Evolutionary conservation across 2,329 filamentous ascomycete species (phyloP), one percentile per base, ranked within the genome.

Genomic region (Colletotrichum godetiae): DNA sequence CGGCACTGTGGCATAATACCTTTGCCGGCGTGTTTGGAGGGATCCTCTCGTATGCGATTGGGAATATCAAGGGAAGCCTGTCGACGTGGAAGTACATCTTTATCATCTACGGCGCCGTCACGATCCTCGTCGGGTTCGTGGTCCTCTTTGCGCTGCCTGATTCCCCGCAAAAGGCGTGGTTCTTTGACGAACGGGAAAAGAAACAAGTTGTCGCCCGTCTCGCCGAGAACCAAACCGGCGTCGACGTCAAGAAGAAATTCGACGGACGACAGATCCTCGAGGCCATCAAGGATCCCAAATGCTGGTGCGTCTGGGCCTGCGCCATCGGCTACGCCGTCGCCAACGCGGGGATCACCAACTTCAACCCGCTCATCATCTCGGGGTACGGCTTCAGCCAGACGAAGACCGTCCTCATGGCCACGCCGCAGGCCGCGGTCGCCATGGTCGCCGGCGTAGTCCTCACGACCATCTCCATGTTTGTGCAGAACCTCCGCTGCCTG

Each of bases 171-270:
- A 86, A 92, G 31, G 79, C 85, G 0, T 87, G 87, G 0, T 88
- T 88, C 2, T 67, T 97, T 37, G 92, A 84, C 5, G 88, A 92
- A 62, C 86, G 90, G 57, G 94, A 96, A 75, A 90, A 90, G 15
- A 79, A 90, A 0, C 86, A 94, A 33, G 92, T 92, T 0, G 84
- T 95, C 33, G 93, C 94, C 75, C 88, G 94, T 0, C 89, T 96
- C 5, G 87, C 93, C 0, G 86, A 90, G 35, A 96, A 96, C 77
- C 90, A 94, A 79, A 94, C 94, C 71, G 94, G 94, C 0, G 91
- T 93, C 24, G 92, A 92, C 2, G 93, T 68, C 56, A 62, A 91
- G 74, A 91, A 91, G 75, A 87, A 93, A 75, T 93, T 92, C 81
- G 92, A 92, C 75, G 85, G 87, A 82, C 86, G 88, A n/a, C 94